Evolutionary conservation across 257 asterid genomes (phyloP).

Genomic region (Agastache rugosa): DNA sequence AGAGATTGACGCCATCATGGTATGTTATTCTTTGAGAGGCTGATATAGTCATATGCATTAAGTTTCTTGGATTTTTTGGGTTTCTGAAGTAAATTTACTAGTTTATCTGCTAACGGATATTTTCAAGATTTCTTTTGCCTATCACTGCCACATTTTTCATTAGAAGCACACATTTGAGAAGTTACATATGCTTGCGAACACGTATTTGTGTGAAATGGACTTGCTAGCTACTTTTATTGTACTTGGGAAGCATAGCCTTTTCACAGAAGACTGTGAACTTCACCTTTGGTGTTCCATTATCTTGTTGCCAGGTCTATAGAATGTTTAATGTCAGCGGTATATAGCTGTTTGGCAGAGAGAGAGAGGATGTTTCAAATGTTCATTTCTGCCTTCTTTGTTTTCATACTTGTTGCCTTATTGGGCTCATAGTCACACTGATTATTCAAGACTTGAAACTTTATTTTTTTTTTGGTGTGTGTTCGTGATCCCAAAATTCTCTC

Average conservation of each 20-base stretch:
- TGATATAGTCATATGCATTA: not conserved
- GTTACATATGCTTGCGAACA: not conserved
- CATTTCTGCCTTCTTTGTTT: not conserved
- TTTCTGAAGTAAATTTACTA: slow-evolving; percentile 6
- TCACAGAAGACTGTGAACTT: not conserved
- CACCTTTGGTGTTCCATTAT: not conserved
- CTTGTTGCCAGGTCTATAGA: not conserved
- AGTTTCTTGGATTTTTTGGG: not conserved
- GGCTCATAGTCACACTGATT: not conserved
- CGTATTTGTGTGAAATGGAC: slow-evolving; percentile 7
- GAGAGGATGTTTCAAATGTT: not conserved
- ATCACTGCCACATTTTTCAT: not conserved
- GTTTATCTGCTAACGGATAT: not conserved
- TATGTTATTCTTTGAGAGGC: slow-evolving; percentile 39
- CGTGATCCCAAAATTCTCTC: slow-evolving; percentile 7
- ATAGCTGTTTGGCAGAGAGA: not conserved
- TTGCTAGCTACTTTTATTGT: not conserved
- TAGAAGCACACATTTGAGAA: not conserved
- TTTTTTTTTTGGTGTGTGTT: not conserved
- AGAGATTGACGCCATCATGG: slow-evolving; percentile 91
- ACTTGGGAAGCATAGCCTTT: not conserved
- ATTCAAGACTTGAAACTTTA: slow-evolving; percentile 4
- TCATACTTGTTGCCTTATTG: not conserved
- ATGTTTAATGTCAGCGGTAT: not conserved
- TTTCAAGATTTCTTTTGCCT: not conserved